Percentiles rank a stretch among this genome's conserved stretches.
phyloP scores from a whole-genome alignment of 805 yeast genomes.

The Deakozyma indianensis region DNA sequence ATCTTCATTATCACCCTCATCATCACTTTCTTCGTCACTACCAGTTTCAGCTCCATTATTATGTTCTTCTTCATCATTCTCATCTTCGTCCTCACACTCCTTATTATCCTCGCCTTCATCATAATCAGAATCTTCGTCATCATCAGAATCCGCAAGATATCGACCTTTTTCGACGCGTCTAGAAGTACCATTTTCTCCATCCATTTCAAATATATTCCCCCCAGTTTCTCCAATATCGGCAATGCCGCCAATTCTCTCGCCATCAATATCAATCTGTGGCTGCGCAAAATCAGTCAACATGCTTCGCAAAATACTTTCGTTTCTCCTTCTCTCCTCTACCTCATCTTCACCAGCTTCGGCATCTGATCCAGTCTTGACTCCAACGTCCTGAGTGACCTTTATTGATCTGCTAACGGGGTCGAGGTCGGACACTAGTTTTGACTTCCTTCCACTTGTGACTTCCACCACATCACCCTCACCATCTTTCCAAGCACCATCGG shows the following conservation, averaged over 20 bases:
- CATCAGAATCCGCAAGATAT: conserved; percentile 7
- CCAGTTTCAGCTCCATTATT: conserved; percentile 19
- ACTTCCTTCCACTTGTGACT: conserved; percentile 3
- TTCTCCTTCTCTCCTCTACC: background rate
- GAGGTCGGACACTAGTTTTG: background rate
- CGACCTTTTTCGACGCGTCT: background rate
- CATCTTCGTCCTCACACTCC: conserved; percentile 30
- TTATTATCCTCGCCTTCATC: conserved; percentile 9
- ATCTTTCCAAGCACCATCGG: conserved; percentile 62
- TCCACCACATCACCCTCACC: conserved; percentile 73
- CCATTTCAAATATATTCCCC: background rate
- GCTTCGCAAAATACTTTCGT: background rate
- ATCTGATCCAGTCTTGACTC: background rate
- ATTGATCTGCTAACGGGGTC: background rate
- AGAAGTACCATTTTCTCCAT: background rate
- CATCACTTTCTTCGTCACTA: conserved; percentile 12
- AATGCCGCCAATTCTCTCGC: background rate
- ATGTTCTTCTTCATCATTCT: conserved; percentile 21
- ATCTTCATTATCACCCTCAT: conserved; percentile 13
- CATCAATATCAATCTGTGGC: background rate
- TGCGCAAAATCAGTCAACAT: background rate
- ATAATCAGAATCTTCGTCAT: conserved; percentile 21
- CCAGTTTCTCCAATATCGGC: background rate
- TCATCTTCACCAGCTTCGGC: background rate
- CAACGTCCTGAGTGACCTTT: no score